These are phyloP conservation scores for Phytophthora nicotianae DNA, from an alignment of 352 stramenopile species.

Conservation along the genomic window DNA sequence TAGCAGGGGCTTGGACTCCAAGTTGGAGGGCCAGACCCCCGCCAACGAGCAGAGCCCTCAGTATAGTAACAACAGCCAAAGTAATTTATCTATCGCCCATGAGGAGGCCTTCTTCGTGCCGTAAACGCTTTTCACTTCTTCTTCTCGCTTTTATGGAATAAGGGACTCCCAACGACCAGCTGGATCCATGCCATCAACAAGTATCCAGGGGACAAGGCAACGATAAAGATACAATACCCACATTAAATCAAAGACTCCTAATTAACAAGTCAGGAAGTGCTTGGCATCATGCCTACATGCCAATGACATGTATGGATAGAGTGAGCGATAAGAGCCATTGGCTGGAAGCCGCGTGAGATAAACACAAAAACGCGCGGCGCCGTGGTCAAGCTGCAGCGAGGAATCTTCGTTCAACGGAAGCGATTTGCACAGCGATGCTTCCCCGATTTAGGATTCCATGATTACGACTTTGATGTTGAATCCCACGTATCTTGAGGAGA, in stretches of 20 bases:
- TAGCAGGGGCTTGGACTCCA: not conserved
- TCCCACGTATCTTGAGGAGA: too few species aligned
- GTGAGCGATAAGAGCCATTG: too few species aligned
- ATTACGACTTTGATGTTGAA: too few species aligned
- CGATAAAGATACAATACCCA: not conserved
- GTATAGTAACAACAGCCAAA: conserved; percentile 15
- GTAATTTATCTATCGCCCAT: conserved; percentile 28
- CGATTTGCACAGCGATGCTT: too few species aligned
- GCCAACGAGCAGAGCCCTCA: not conserved
- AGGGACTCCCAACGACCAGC: not conserved
- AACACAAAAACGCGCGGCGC: too few species aligned
- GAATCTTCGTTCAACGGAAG: too few species aligned
- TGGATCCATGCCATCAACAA: conserved; percentile 15
- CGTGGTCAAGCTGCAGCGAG: too few species aligned
- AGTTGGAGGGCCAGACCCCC: conserved; percentile 2
- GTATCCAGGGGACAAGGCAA: conserved; percentile 13
- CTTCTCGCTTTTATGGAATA: not conserved
- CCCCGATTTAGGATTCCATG: too few species aligned
- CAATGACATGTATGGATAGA: too few species aligned
- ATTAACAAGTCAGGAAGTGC: too few species aligned
- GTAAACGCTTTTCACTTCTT: conserved; percentile 14
- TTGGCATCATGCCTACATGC: too few species aligned
- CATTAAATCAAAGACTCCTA: not conserved
- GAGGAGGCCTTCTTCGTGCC: conserved; percentile 13
- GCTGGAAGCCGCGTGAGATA: too few species aligned